Evolutionary conservation across 768 basidiomycete species (phyloP).

Genomic region (Phlegmacium glaucopus): DNA sequence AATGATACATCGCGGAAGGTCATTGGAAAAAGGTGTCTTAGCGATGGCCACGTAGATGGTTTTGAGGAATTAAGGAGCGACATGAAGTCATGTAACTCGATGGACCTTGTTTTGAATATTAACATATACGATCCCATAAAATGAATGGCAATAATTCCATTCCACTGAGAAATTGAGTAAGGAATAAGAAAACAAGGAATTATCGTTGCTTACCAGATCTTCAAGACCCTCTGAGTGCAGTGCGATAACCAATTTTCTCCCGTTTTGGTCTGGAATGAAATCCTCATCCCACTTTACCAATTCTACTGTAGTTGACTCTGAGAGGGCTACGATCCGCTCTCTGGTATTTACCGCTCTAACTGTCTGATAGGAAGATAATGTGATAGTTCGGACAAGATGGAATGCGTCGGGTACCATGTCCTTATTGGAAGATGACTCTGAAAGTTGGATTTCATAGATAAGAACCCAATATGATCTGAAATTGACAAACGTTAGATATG

Average conservation of each 20-base stretch:
- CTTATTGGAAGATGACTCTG: slow-evolving; percentile 3
- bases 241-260: slow-evolving; percentile 8
- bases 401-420: slow-evolving; percentile 7
- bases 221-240: slow-evolving; percentile 26
- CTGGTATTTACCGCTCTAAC: slow-evolving; percentile 34
- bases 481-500: not conserved
- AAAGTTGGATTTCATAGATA: slow-evolving; percentile 19
- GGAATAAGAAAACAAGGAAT: not conserved
- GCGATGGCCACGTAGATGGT: not conserved
- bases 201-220: slow-evolving; percentile 25
- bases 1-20: slow-evolving; percentile 45
- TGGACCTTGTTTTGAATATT: slow-evolving; percentile 46
- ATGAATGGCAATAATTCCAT: slow-evolving; percentile 38
- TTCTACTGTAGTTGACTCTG: slow-evolving; percentile 26
- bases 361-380: slow-evolving; percentile 19
- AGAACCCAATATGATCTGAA: slow-evolving; percentile 18
- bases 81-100: slow-evolving; percentile 39
- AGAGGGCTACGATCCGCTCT: slow-evolving; percentile 28
- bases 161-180: slow-evolving; percentile 26
- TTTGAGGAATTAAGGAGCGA: slow-evolving; percentile 17
- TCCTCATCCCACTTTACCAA: slow-evolving; percentile 35
- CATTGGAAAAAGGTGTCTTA: slow-evolving; percentile 23
- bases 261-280: not conserved
- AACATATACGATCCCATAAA: slow-evolving; percentile 50
- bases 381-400: slow-evolving; percentile 16